Conservation (phyloP, 1,284 basidiomycete species). For the Ganoderma multipileum region DNA sequence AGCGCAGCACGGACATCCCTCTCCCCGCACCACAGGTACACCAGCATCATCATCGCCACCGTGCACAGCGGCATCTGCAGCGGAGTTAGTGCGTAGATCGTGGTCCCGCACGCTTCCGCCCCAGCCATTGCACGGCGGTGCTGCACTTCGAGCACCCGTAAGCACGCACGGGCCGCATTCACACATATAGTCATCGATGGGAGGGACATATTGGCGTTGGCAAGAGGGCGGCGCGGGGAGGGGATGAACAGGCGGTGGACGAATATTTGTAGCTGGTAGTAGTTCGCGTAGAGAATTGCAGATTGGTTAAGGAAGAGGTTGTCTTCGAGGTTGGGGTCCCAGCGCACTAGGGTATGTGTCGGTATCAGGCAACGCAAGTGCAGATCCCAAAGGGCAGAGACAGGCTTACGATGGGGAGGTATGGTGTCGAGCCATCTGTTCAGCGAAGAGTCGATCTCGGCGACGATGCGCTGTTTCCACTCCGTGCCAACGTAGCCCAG, state of each 20-base stretch:
- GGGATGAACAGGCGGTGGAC: conserved; percentile 87
- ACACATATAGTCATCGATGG: conserved; percentile 86
- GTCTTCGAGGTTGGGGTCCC: conserved; percentile 71
- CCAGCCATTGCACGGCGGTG: conserved; percentile 41
- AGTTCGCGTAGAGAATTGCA: conserved; percentile 66
- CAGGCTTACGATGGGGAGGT: conserved; percentile 52
- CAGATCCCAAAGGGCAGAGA: background rate
- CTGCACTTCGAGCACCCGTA: conserved; percentile 71
- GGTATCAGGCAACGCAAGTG: background rate
- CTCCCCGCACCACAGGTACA: conserved; percentile 71
- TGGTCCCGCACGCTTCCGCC: background rate
- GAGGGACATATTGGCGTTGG: conserved; percentile 61
- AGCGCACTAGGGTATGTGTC: conserved; percentile 13
- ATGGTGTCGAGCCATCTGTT: conserved; percentile 69
- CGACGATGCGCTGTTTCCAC: conserved; percentile 60
- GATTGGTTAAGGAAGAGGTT: conserved; percentile 72
- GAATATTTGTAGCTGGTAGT: conserved; percentile 79
- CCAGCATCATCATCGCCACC: conserved; percentile 65
- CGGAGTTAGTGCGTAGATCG: conserved; percentile 26
- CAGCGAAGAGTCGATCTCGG: conserved; percentile 64
- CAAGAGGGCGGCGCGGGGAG: conserved; percentile 58
- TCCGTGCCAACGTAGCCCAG: conserved; percentile 54
- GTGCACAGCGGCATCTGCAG: conserved; percentile 56
- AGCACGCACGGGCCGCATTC: conserved; percentile 83
- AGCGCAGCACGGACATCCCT: conserved; percentile 62